A percentile compares a stretch with the other conserved stretches of the same genome.
These are phyloP conservation scores for Solanum gandarillasii DNA, from an alignment of 257 asterid genomes.

Conservation along the genomic window DNA sequence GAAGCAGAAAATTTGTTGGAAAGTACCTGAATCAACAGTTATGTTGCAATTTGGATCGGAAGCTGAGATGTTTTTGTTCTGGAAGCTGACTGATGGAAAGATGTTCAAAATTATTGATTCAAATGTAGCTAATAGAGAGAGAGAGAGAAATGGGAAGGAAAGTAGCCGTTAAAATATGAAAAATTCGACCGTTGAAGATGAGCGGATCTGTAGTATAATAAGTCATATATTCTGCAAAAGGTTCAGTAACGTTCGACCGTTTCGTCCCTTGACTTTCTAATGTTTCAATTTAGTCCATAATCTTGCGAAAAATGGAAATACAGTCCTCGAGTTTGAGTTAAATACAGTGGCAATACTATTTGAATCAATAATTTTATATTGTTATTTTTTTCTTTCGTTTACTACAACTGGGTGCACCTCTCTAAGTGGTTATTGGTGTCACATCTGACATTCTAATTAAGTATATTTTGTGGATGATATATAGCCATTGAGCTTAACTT, in stretches of 20 bases:
- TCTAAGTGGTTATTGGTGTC: background rate
- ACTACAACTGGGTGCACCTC: too few species aligned
- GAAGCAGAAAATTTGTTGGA: background rate
- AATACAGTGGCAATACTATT: background rate
- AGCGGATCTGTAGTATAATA: slow-evolving; percentile 6
- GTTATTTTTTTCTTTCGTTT: background rate
- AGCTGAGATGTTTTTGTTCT: background rate
- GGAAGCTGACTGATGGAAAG: background rate
- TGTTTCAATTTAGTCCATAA: background rate
- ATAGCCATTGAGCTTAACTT: background rate
- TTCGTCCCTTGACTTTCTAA: background rate
- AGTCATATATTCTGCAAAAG: background rate
- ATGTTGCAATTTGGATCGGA: background rate
- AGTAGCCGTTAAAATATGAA: slow-evolving; percentile 9
- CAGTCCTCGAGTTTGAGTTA: background rate
- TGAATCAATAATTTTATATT: background rate
- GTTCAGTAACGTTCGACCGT: background rate
- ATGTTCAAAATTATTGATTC: background rate
- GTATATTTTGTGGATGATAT: background rate
- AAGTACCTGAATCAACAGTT: background rate
- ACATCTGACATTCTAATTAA: background rate
- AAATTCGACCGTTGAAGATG: slow-evolving; percentile 29
- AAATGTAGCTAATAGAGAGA: background rate
- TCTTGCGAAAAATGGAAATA: background rate
- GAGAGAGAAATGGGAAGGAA: background rate